Base-by-base conservation (phyloP, 1,284 basidiomycete species). In the Pterulicium gracile region DNA sequence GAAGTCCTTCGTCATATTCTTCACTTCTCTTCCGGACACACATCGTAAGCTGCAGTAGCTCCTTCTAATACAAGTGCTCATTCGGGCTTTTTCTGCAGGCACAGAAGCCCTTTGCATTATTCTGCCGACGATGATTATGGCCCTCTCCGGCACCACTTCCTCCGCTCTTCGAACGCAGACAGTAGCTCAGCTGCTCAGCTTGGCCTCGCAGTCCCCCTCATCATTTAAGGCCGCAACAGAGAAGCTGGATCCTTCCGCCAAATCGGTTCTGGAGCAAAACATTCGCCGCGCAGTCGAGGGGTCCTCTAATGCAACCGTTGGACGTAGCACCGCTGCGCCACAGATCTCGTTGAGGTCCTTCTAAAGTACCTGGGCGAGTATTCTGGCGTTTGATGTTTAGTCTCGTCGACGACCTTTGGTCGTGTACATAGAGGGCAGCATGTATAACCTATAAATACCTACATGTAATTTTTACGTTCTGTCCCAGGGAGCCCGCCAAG, bases 141-240 rank as follows among this genome's bases (percentile, higher is more conserved):
- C 93, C 3, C 73, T 95, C n/a, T 62, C 66, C 2, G 65, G 70
- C 40, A 55, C 64, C 3, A 53, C 73, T 0, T 61, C 73, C 1
- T 65, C 72, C 0, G 61, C 71, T 1, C 55, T 85, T 15, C 81
- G 86, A 50, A 59, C 70, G 0, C 75, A 81, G 47, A 81, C 79
- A 1, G 73, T 90, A n/a, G 61, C 72, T 5, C 87, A 93, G 47
- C 63, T 97, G 3, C 67, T 98, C 15, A 65, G 72, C 2, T 79
- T 92, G 43, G 94, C 93, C 1, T 77, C 86, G 0, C 65, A 72
- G 0, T 77, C 83, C 2, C 88, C 93, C 0, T 61, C 67, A 2
- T 76, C 86, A 14, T 97, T 98, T 75, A 93, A 90, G 60, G 87
- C 92, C 43, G 91, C 88, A 1, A 86, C 88, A 2, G 72, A 67